Evolutionary conservation across 352 stramenopile species (phyloP), one percentile per base, ranked within the genome.

Genomic region (Phytophthora citrophthora): DNA sequence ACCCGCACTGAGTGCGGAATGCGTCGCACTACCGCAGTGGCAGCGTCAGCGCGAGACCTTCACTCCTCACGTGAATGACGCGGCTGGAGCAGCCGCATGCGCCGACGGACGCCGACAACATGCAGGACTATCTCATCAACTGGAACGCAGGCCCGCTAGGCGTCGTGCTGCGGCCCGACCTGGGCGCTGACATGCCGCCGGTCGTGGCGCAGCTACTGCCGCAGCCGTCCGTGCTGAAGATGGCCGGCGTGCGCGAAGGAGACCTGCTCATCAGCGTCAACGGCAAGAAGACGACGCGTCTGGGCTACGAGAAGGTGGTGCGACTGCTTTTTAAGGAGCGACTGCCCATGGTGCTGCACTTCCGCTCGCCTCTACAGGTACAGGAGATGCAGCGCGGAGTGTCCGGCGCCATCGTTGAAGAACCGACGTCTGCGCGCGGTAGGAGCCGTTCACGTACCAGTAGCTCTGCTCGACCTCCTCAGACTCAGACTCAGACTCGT

Each of bases 71-170:
- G 32, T 52, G 44, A 31, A 54, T 56, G 40, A 53, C 31, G 46
- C 40, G 27, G 44, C 45, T 57, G 16, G 26, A 15, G 23, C 52
- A 69, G 27, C 60, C 44, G 50, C 61, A 59, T 20, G 41, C 39
- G 48, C 41, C 45, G 20, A 54, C 53, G 34, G 51, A 68, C 38
- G 45, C 32, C 23, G 43, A 54, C 15, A 31, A 36, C 23, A 68
- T 71, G 83, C 76, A 88, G 61, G 85, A 94, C 59, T 94, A 91
- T 73, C 81, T 91, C 46, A 92, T 94, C 70, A 92, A 94, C 63
- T 94, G 85, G 85, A 90, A 94, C 63, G 78, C 81, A 11, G 85
- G 85, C 0, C 85, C 85, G 24, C 74, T 94, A n/a, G 85, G 85
- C 38, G 72, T 94, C 29, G 80, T 92, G 46, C 67, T 94, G 56